Conservation (phyloP, 179 eudicot species). For the Dionaea muscipula region DNA sequence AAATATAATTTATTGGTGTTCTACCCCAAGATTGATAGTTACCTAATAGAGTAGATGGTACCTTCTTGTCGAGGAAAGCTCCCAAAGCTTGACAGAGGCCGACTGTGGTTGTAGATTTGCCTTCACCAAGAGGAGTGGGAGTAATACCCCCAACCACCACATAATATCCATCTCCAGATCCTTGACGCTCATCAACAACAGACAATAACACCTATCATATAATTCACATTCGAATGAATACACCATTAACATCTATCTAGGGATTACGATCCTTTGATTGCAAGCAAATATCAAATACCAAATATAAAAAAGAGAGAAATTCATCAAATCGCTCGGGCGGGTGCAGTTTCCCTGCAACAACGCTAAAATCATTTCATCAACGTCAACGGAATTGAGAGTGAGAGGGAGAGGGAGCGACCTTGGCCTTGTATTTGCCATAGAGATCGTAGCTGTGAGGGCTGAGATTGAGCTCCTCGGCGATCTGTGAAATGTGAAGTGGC, state of each 20-base stretch:
- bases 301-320: background rate
- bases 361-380: too few species aligned
- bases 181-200: constrained; percentile 60
- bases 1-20: too few species aligned
- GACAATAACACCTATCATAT: constrained; percentile 60
- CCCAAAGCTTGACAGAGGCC: constrained; percentile 97
- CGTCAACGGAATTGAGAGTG: too few species aligned
- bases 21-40: too few species aligned
- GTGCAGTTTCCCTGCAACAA: too few species aligned
- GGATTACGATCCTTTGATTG: too few species aligned
- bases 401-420: constrained; percentile 30
- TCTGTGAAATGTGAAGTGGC: constrained; percentile 64
- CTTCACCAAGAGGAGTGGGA: constrained; percentile 98
- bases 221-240: background rate
- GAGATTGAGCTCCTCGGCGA: constrained; percentile 62
- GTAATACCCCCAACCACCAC: constrained; percentile 98
- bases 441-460: constrained; percentile 62
- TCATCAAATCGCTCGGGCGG: too few species aligned
- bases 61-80: constrained; percentile 94
- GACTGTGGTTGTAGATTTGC: constrained; percentile 93
- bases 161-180: constrained; percentile 66
- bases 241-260: background rate
- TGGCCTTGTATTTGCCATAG: constrained; percentile 92
- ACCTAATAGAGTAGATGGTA: too few species aligned
- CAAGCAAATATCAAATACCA: too few species aligned